Conservation (phyloP, 2,329 filamentous ascomycete genomes). For the Exophiala alcalophila region DNA sequence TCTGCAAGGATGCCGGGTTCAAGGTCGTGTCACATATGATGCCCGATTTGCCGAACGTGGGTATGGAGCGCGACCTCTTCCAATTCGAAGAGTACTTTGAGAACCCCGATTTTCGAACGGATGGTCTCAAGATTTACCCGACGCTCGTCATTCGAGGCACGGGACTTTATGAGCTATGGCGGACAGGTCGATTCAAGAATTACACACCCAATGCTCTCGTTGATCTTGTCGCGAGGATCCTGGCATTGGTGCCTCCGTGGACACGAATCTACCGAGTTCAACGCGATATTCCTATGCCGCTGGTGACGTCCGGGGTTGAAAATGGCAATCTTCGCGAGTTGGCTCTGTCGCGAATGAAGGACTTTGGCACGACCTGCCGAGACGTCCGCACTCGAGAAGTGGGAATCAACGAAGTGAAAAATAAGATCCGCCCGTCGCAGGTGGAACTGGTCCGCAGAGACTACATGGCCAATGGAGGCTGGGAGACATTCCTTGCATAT, state of each 20-base stretch:
- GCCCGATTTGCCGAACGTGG: slow-evolving; percentile 96
- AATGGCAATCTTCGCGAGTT: slow-evolving; percentile 95
- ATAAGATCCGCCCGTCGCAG: slow-evolving; percentile 95
- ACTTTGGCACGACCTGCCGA: slow-evolving; percentile 94
- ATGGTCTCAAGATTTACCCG: slow-evolving; percentile 96
- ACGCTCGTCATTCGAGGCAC: slow-evolving; percentile 96
- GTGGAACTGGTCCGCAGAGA: slow-evolving; percentile 92
- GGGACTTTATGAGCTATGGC: slow-evolving; percentile 94
- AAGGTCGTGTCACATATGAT: slow-evolving; percentile 99
- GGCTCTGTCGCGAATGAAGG: slow-evolving; percentile 95
- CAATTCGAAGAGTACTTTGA: slow-evolving; percentile 98
- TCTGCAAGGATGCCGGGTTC: slow-evolving; percentile 97
- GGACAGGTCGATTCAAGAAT: slow-evolving; percentile 95
- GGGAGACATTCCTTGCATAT: slow-evolving; percentile 98
- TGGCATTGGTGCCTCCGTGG: slow-evolving; percentile 94
- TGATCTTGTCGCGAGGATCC: slow-evolving; percentile 91
- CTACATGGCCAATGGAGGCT: slow-evolving; percentile 91
- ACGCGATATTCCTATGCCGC: slow-evolving; percentile 98
- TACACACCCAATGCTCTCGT: slow-evolving; percentile 97
- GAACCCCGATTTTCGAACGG: slow-evolving; percentile 91
- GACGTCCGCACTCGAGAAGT: slow-evolving; percentile 96
- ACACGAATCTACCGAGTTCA: slow-evolving; percentile 98
- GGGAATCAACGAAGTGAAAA: slow-evolving; percentile 97
- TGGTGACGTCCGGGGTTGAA: slow-evolving; percentile 97
- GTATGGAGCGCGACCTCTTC: slow-evolving; percentile 95